These are phyloP conservation scores for Rosa rugosa DNA, from an alignment of 306 rosid genomes.

Conservation along the genomic window DNA sequence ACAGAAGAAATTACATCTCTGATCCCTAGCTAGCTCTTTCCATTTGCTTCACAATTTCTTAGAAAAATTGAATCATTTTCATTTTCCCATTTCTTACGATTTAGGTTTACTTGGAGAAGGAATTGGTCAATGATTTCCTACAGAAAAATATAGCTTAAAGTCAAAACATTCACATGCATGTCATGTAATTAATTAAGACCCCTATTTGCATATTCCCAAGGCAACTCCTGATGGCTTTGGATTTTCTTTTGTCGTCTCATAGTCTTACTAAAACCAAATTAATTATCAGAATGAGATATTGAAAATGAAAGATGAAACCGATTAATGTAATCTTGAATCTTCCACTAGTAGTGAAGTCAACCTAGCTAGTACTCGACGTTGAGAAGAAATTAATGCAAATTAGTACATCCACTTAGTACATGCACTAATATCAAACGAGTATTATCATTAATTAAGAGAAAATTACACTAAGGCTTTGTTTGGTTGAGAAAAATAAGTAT, in stretches of 20 bases:
- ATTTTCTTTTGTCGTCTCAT: slow-evolving; percentile 16
- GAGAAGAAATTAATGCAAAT: not conserved
- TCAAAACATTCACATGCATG: slow-evolving; percentile 25
- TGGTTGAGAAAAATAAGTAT: no score
- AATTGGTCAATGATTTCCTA: slow-evolving; percentile 4
- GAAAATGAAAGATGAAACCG: not conserved
- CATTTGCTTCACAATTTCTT: not conserved
- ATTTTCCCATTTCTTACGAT: not conserved
- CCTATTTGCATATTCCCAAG: slow-evolving; percentile 16
- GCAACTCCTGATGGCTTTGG: slow-evolving; percentile 10
- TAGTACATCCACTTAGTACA: not conserved
- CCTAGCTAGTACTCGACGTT: not conserved
- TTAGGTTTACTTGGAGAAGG: not conserved
- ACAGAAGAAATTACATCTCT: not conserved
- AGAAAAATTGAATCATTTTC: not conserved
- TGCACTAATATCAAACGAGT: not conserved
- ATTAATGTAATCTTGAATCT: not conserved
- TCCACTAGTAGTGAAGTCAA: not conserved
- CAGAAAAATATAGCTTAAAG: not conserved
- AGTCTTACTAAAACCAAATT: not conserved
- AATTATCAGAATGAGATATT: not conserved
- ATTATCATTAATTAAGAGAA: not conserved
- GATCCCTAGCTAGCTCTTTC: not conserved
- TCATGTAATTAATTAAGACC: slow-evolving; percentile 22
- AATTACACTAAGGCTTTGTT: not conserved